These are phyloP conservation scores for Lactifluus piperatus DNA, from an alignment of 768 basidiomycete species.

Conservation along the genomic window DNA sequence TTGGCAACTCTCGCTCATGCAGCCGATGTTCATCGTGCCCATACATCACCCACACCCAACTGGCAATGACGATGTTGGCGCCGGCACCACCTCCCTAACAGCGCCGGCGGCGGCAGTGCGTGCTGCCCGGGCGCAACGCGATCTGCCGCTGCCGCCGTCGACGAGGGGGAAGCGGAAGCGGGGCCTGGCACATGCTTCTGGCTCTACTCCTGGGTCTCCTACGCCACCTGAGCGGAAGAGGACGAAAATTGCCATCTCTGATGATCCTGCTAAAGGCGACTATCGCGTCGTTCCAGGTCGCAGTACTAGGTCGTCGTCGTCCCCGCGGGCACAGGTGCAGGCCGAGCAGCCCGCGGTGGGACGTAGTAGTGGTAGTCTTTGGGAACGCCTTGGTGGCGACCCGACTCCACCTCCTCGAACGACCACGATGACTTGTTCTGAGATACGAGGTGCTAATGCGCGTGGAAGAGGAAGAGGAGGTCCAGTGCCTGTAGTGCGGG, in stretches of 20 bases:
- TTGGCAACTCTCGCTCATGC: conserved; percentile 7
- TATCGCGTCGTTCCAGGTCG: not conserved
- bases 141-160: not conserved
- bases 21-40: not conserved
- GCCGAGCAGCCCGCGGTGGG: not conserved
- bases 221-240: not conserved
- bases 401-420: not conserved
- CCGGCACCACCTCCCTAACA: not conserved
- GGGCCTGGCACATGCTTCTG: not conserved
- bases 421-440: not conserved
- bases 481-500: too few species aligned
- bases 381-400: not conserved
- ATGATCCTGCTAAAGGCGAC: not conserved
- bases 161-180: not conserved
- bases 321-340: not conserved
- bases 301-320: not conserved
- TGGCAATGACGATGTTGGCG: too few species aligned
- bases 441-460: not conserved
- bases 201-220: not conserved
- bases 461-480: not conserved
- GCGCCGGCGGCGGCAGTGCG: not conserved
- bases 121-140: not conserved
- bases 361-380: not conserved
- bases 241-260: not conserved
- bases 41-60: not conserved